Percentiles rank a stretch among this genome's conserved stretches.
Conservation (phyloP, 768 basidiomycete genomes). For the Mycena vitilis region DNA sequence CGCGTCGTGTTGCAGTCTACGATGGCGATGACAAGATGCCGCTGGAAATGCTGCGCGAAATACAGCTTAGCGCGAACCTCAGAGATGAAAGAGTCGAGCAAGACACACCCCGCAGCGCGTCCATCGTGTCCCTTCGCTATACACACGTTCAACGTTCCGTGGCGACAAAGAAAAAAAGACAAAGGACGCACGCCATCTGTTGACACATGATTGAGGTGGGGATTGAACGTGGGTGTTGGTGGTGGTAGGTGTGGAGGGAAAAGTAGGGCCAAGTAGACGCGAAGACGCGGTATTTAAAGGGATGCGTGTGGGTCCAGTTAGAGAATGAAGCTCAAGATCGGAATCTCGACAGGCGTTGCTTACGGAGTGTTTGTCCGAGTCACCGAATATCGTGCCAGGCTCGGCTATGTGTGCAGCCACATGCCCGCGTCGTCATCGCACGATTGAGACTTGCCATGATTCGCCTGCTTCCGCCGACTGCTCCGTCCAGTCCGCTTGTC, state of each 20-base stretch:
- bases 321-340: constrained; percentile 16
- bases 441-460: not conserved
- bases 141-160: constrained; percentile 31
- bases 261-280: not conserved
- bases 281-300: constrained; percentile 29
- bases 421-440: constrained; percentile 28
- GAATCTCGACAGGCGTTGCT: constrained; percentile 8
- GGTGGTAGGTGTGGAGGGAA: constrained; percentile 2
- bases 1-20: constrained; percentile 75
- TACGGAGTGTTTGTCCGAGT: constrained; percentile 20
- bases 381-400: constrained; percentile 13
- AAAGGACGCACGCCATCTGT: constrained; percentile 74
- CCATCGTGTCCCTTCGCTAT: constrained; percentile 84
- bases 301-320: constrained; percentile 26
- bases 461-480: not conserved
- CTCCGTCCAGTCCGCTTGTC: not conserved
- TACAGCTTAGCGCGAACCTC: constrained; percentile 9
- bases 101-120: constrained; percentile 71
- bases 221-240: constrained; percentile 1
- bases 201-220: constrained; percentile 65
- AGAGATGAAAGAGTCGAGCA: constrained; percentile 3
- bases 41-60: constrained; percentile 76
- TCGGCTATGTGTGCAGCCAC: constrained; percentile 12
- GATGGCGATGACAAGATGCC: constrained; percentile 78
- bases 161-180: constrained; percentile 1